Percentiles rank a stretch among this genome's conserved stretches.
Evolutionary conservation across 306 rosid species (phyloP).

Genomic region (Cucurbita argyrosperma): DNA sequence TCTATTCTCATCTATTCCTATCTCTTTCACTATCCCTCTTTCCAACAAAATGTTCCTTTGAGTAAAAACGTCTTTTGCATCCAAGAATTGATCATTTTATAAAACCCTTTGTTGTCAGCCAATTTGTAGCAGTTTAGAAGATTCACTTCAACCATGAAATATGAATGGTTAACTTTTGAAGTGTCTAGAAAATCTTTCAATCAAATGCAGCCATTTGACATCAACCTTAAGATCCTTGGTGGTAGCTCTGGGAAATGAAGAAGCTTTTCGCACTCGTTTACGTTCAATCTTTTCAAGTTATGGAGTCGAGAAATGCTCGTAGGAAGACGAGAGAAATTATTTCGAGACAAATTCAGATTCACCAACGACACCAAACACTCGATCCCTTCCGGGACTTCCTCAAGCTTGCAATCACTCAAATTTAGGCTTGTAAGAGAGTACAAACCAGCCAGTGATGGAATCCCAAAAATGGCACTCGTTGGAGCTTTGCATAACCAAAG

Average conservation of each 20-base stretch:
- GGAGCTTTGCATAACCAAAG: neutral
- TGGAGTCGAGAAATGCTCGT: neutral
- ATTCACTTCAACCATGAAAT: neutral
- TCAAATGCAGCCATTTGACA: neutral
- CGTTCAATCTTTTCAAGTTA: rapidly evolving
- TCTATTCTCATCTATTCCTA: no score
- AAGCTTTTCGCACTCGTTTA: neutral
- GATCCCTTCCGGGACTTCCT: neutral
- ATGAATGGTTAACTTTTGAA: neutral
- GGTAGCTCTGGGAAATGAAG: neutral
- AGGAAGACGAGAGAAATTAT: neutral
- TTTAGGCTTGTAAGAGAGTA: neutral
- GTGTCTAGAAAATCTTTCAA: neutral
- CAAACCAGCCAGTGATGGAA: neutral
- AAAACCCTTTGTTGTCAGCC: neutral
- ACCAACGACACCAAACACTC: neutral
- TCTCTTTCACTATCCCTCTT: no score
- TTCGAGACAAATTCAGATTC: neutral
- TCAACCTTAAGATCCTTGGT: rapidly evolving
- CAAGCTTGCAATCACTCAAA: neutral
- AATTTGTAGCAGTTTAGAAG: neutral
- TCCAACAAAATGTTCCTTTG: neutral
- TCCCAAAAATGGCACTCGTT: neutral
- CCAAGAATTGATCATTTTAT: neutral
- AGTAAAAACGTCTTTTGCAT: neutral